Conservation (phyloP, 2,329 filamentous ascomycete genomes). For the Aspergillus oerlinghausenensis region DNA sequence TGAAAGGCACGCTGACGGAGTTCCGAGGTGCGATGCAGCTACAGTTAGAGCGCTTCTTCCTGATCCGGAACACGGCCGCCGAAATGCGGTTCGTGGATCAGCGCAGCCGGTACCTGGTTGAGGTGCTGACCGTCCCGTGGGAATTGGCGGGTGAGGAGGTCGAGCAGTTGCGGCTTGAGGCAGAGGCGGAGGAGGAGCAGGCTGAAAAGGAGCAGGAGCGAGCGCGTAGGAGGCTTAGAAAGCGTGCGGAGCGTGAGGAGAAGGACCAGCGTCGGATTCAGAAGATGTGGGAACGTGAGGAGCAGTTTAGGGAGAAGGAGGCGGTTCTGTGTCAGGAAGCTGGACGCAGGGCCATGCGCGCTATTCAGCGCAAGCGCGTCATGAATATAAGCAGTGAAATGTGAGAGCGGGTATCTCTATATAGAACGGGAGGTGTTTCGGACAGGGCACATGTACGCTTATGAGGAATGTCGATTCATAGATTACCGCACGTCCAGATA, state of each 20-base stretch:
- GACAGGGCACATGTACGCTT: neutral
- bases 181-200: conserved; percentile 36
- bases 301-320: conserved; percentile 32
- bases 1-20: conserved; percentile 52
- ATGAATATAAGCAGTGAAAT: conserved; percentile 1
- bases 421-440: neutral
- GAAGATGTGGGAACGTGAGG: conserved; percentile 38
- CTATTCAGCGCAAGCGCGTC: conserved; percentile 7
- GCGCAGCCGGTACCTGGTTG: conserved; percentile 45
- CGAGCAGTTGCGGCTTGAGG: conserved; percentile 38
- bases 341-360: conserved; percentile 24
- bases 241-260: conserved; percentile 28
- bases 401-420: neutral
- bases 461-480: neutral
- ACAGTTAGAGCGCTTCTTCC: conserved; percentile 48
- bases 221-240: conserved; percentile 25
- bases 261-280: conserved; percentile 34
- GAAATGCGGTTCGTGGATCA: conserved; percentile 53
- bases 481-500: conserved; percentile 11
- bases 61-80: conserved; percentile 49
- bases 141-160: conserved; percentile 42
- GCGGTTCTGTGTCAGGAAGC: conserved; percentile 27
- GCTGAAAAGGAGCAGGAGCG: conserved; percentile 33
- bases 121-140: conserved; percentile 53
- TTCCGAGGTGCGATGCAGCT: conserved; percentile 52